Evolutionary conservation across 441 rosid species (phyloP), one percentile per base, ranked within the genome.

Genomic region (Breynia disticha): DNA sequence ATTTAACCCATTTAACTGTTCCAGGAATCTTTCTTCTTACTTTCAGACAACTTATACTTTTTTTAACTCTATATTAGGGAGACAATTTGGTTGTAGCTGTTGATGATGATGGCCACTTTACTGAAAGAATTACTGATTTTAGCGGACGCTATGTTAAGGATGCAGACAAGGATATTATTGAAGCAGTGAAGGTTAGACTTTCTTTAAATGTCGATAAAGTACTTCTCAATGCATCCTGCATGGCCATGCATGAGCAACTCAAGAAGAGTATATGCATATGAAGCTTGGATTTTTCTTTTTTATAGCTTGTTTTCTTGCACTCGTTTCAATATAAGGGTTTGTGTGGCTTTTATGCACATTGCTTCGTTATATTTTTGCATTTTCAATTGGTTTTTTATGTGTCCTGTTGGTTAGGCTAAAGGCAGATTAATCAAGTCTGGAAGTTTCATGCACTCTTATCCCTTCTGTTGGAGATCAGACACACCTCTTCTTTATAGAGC

Each of bases 401-500:
- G 60, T 20, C 52, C 16, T 9, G 57, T 69, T 74, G 37, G 50
- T 73, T 83, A 94, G 99, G 88, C 83, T 50, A 95, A 84, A 61
- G 95, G 95, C 52, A 87, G 86, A 79, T 91, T 95, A 61, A 88
- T 95, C 45, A 95, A 95, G 70, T 46, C 81, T 19, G 97, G 99
- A 74, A 90, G 72, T 72, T 73, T 54, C 58, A 83, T 75, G 35
- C 99, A 95, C 78, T 77, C 83, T 28, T 90, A 95, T 71, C 97
- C 97, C 54, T 83, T 76, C 63, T 95, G 98, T 72, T 90, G 84
- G 85, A 84, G 98, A 78, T 90, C 99, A 56, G 95, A 87, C 54
- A 87, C 97, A 14, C 97, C 99, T 60, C 97, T 95, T 63, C 86
- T 95, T 32, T 87, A 90, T 61, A 75, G 96, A 79, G 99, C 99